A percentile compares a stretch with the other conserved stretches of the same genome.
phyloP scores from a whole-genome alignment of 2,329 filamentous ascomycete species.

The Calonectria leucothoes region DNA sequence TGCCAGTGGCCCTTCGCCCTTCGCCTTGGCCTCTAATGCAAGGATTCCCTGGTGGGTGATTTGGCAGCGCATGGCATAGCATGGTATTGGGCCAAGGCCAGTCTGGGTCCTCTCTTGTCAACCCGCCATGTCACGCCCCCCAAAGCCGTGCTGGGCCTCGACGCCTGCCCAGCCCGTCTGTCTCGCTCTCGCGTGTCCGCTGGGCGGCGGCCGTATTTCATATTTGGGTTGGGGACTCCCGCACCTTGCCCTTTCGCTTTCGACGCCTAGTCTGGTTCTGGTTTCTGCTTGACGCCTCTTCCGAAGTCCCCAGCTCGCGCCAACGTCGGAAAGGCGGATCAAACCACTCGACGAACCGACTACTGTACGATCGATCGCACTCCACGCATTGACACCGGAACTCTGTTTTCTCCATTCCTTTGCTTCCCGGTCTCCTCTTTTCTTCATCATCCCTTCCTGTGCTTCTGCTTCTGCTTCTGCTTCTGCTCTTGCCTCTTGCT shows the following conservation, averaged over 20 bases:
- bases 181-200: slow-evolving; percentile 1
- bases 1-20: slow-evolving; percentile 4
- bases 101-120: slow-evolving; percentile 2
- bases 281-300: slow-evolving; percentile 12
- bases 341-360: slow-evolving; percentile 7
- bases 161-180: not conserved
- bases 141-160: not conserved
- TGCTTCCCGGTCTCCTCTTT: not conserved
- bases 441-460: not conserved
- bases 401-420: slow-evolving; percentile 14
- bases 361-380: slow-evolving; percentile 7
- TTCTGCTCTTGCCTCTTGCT: too few relatives aligned
- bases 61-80: slow-evolving; percentile 23
- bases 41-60: slow-evolving; percentile 43
- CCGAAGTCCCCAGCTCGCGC: slow-evolving; percentile 10
- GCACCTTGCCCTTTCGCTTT: not conserved
- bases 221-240: slow-evolving; percentile 6
- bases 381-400: slow-evolving; percentile 9
- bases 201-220: not conserved
- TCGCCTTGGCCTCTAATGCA: slow-evolving; percentile 31
- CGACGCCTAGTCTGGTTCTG: slow-evolving; percentile 4
- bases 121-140: slow-evolving; percentile 1
- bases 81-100: not conserved
- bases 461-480: too few relatives aligned
- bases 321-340: slow-evolving; percentile 9